Conservation (phyloP, 1,284 basidiomycete genomes). For the Cryptococcus sp. region DNA sequence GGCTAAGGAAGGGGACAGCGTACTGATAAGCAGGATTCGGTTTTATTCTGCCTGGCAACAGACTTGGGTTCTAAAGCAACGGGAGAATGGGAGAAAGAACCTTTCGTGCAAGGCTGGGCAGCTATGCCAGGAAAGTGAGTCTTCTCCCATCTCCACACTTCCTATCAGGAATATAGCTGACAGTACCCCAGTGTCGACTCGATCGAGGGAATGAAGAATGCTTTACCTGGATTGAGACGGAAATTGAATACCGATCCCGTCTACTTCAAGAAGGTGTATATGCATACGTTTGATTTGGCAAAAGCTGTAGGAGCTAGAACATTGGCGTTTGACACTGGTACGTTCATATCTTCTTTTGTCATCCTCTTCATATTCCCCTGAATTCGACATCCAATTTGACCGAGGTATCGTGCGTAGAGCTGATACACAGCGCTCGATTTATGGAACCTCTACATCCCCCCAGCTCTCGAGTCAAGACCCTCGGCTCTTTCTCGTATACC, state of each 20-base stretch:
- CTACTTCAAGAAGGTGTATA: constrained; percentile 85
- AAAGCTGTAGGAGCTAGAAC: constrained; percentile 63
- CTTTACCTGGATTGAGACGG: constrained; percentile 58
- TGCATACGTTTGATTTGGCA: constrained; percentile 81
- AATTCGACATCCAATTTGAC: not conserved
- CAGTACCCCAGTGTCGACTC: constrained; percentile 65
- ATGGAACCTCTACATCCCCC: constrained; percentile 78
- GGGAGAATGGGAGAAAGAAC: constrained; percentile 69
- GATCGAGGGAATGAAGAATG: constrained; percentile 61
- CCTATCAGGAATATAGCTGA: too few relatives aligned
- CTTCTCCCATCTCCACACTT: not conserved
- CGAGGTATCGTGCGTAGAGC: not conserved
- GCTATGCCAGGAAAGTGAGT: constrained; percentile 41
- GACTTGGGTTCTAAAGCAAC: constrained; percentile 51
- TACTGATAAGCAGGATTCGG: constrained; percentile 31
- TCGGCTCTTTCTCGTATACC: constrained; percentile 53
- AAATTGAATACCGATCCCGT: constrained; percentile 63
- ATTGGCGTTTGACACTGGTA: constrained; percentile 51
- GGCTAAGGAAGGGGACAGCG: not conserved
- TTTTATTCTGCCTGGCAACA: constrained; percentile 47
- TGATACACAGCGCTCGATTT: constrained; percentile 49
- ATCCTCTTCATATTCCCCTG: not conserved
- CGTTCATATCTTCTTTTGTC: constrained; percentile 12
- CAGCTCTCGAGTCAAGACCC: constrained; percentile 68
- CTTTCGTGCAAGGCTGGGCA: constrained; percentile 80